phyloP scores from a whole-genome alignment of 2,329 filamentous ascomycete genomes.

The Calonectria hongkongensis region DNA sequence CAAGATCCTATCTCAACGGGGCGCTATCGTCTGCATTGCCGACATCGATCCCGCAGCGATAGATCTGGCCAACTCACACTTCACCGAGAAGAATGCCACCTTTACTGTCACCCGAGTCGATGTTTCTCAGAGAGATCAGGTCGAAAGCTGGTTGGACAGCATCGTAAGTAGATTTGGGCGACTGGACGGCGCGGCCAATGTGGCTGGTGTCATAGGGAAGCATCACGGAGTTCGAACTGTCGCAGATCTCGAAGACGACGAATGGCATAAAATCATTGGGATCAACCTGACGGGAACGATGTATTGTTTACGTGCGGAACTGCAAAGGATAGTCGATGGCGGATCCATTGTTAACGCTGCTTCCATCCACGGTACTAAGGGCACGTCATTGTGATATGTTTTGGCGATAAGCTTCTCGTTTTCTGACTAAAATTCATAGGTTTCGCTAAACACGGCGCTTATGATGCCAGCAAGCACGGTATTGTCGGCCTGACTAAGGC shows the following conservation, averaged over 20 bases:
- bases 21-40: constrained; percentile 63
- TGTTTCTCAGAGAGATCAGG: constrained; percentile 67
- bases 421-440: constrained; percentile 53
- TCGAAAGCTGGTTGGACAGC: constrained; percentile 70
- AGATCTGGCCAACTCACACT: constrained; percentile 56
- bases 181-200: constrained; percentile 73
- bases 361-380: constrained; percentile 68
- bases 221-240: constrained; percentile 63
- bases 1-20: constrained; percentile 59
- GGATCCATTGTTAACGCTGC: constrained; percentile 77
- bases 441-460: constrained; percentile 60
- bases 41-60: constrained; percentile 60
- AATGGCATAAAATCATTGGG: constrained; percentile 69
- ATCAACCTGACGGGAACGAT: constrained; percentile 72
- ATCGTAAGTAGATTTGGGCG: constrained; percentile 70
- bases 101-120: constrained; percentile 67
- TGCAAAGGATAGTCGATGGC: constrained; percentile 62
- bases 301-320: constrained; percentile 69
- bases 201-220: constrained; percentile 71
- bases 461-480: constrained; percentile 63
- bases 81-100: constrained; percentile 51
- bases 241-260: constrained; percentile 66
- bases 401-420: constrained; percentile 11
- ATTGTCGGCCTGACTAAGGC: constrained; percentile 61
- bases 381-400: constrained; percentile 53